Base-by-base conservation (phyloP, 176 grass and related monocot genomes). In the Ampelocalamus luodianensis region DNA sequence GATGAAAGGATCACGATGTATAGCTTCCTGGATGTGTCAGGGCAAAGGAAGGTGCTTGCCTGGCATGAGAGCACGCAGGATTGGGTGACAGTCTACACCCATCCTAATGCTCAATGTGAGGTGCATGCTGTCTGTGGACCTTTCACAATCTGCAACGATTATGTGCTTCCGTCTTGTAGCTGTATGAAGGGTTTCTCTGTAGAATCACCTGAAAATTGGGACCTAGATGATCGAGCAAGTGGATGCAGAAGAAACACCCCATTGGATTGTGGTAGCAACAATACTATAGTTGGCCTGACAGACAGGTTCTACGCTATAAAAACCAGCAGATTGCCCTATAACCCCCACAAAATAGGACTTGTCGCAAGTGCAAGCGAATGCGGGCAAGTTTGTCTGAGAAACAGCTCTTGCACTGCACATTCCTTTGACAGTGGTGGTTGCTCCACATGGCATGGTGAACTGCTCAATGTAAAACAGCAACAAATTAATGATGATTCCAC, bases 361-460 rank as follows among this genome's bases (percentile, higher is more conserved):
- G 55, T 11, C 17, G 71, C 17, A 14, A 76, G 29, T 56, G 73
- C 70, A 53, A 43, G 64, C 14, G 77, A 88, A 26, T 91, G 86
- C 53, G 71, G 72, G 76, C 48, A 59, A 49, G 24, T 83, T 20
- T 91, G 86, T 45, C 32, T 91, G 60, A 82, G 68, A 12, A 82
- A 88, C 69, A 82, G 90, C 71, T 91, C 86, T 65, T 91, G 81
- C 36, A 91, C 64, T 46, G 86, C 90, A 53, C 88, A 88, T 76
- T 82, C 81, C 42, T 88, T 62, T 44, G 75, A 26, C 26, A 83
- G 29, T 15, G 50, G 16, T 24, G 79, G 68, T 4, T 87, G 87
- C 36, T 80, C 38, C 23, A n/a, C 84, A 17, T 92, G 90, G 90
- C 74, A 86, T 61, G 83, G 78, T 51, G 60, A 83, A 50, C 42